Conservation (phyloP, 2,329 filamentous ascomycete species). For the Trichothecium sympodiale region DNA sequence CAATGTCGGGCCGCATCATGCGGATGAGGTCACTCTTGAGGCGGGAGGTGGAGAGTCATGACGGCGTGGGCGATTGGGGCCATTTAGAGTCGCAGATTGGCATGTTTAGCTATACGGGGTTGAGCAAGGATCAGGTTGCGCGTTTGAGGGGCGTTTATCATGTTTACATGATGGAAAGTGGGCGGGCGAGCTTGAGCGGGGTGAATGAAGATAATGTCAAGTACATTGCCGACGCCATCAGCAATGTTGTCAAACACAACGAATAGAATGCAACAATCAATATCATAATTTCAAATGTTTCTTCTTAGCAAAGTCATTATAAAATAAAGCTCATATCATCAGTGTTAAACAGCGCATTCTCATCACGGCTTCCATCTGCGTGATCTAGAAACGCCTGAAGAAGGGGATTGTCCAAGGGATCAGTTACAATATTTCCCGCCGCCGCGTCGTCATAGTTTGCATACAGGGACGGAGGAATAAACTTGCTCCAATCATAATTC, state of each 20-base stretch:
- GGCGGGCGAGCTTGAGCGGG: constrained; percentile 6
- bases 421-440: constrained; percentile 1
- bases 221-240: constrained; percentile 7
- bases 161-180: constrained; percentile 4
- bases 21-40: constrained; percentile 11
- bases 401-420: constrained; percentile 7
- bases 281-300: no score
- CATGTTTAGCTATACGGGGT: constrained; percentile 27
- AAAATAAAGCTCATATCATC: constrained; percentile 6
- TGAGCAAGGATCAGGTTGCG: constrained; percentile 17
- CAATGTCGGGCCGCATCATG: constrained; percentile 21
- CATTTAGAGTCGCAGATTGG: constrained; percentile 22
- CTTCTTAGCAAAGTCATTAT: no score
- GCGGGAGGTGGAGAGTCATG: constrained; percentile 10
- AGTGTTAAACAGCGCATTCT: constrained; percentile 1
- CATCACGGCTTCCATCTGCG: constrained; percentile 5
- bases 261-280: no score
- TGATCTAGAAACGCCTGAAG: constrained; percentile 8
- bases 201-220: constrained; percentile 6
- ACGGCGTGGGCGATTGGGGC: constrained; percentile 17
- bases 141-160: constrained; percentile 1
- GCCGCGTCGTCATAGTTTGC: constrained; percentile 4
- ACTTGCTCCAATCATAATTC: constrained; percentile 7
- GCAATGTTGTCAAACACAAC: no score
- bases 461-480: constrained; percentile 5